Evolutionary conservation across 2,329 filamentous ascomycete species (phyloP).

Genomic region (Rosellinia necatrix): DNA sequence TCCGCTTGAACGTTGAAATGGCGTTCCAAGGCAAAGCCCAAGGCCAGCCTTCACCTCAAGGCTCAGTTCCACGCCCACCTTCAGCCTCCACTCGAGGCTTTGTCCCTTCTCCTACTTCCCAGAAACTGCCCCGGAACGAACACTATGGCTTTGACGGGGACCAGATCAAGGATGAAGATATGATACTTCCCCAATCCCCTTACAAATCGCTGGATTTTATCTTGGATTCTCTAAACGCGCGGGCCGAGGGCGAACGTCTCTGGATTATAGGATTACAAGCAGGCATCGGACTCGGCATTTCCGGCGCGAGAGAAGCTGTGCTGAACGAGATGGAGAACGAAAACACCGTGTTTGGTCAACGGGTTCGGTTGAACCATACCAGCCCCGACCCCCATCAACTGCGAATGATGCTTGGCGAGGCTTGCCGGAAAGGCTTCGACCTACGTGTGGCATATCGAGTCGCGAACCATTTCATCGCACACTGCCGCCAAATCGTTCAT

Average conservation of each 20-base stretch:
- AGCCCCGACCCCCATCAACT: not conserved
- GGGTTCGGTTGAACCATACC: not conserved
- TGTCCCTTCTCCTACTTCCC: not conserved
- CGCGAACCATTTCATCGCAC: slow-evolving; percentile 1
- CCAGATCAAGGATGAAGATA: not conserved
- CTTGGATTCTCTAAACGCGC: not conserved
- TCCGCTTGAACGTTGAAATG: not conserved
- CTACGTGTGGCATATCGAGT: slow-evolving; percentile 13
- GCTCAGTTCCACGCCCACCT: not conserved
- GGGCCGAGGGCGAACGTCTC: slow-evolving; percentile 15
- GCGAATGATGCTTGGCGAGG: slow-evolving; percentile 13
- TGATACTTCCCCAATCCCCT: slow-evolving; percentile 3
- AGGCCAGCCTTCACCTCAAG: not conserved
- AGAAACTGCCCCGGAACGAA: not conserved
- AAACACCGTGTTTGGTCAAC: slow-evolving; percentile 19
- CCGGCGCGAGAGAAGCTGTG: slow-evolving; percentile 17
- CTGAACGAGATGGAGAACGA: slow-evolving; percentile 24
- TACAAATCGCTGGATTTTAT: slow-evolving; percentile 21
- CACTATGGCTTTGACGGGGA: not conserved
- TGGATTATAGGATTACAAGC: slow-evolving; percentile 30
- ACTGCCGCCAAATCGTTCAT: not conserved
- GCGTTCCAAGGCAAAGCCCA: not conserved
- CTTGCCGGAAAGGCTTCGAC: slow-evolving; percentile 15
- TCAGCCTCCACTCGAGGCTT: not conserved
- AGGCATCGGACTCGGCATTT: slow-evolving; percentile 32